phyloP scores from a whole-genome alignment of 345 rosid genomes.

The Hevea brasiliensis region DNA sequence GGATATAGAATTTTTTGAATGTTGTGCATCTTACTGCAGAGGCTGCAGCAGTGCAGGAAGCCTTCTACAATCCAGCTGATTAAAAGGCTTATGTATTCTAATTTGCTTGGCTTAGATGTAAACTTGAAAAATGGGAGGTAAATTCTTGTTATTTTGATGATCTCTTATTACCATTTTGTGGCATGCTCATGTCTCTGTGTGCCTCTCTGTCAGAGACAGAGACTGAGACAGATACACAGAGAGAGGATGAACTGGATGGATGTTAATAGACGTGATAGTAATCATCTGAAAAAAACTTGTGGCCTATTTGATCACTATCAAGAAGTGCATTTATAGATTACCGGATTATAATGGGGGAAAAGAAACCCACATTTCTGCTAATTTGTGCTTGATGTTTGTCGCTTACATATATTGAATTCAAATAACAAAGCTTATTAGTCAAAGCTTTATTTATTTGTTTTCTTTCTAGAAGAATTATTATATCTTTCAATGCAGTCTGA shows the following conservation, averaged over 20 bases:
- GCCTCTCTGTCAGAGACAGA: background rate
- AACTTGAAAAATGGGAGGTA: slow-evolving; percentile 83
- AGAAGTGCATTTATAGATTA: background rate
- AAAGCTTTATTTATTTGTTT: background rate
- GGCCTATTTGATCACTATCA: background rate
- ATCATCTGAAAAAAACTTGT: background rate
- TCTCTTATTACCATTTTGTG: background rate
- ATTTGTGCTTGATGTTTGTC: background rate
- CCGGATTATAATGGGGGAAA: background rate
- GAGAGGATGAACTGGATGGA: background rate
- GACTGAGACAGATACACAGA: too few relatives aligned
- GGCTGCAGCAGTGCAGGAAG: slow-evolving; percentile 73
- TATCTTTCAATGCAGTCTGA: slow-evolving; percentile 52
- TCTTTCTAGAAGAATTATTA: background rate
- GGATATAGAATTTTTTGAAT: slow-evolving; percentile 1
- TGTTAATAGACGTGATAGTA: background rate
- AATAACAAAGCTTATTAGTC: background rate
- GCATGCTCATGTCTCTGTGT: too few relatives aligned
- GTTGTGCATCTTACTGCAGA: slow-evolving; percentile 43
- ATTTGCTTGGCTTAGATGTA: slow-evolving; percentile 74
- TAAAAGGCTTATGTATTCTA: slow-evolving; percentile 66
- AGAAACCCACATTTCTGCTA: background rate
- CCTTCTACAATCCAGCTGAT: slow-evolving; percentile 74
- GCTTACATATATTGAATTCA: background rate
- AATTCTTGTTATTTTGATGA: slow-evolving; percentile 18